Conservation (phyloP, 1,284 basidiomycete genomes). For the Cutaneotrichosporon curvatum region DNA sequence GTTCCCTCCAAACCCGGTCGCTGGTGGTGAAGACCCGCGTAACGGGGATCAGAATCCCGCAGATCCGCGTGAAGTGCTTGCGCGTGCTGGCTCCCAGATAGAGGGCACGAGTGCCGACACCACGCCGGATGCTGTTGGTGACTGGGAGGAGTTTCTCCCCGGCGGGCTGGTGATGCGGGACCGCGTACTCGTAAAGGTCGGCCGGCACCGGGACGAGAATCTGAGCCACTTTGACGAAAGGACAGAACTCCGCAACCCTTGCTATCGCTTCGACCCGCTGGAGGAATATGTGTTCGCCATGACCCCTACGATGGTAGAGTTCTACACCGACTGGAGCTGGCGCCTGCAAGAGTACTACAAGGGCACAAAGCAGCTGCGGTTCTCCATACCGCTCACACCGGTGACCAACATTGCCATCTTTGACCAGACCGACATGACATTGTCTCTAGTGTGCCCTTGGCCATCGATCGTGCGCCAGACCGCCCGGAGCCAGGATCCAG, state of each 20-base stretch:
- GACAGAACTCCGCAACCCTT: conserved; percentile 34
- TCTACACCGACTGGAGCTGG: conserved; percentile 38
- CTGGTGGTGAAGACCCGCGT: no score
- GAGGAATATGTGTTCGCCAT: conserved; percentile 42
- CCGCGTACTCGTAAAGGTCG: conserved; percentile 41
- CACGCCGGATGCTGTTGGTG: conserved; percentile 20
- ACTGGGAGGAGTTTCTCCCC: conserved; percentile 17
- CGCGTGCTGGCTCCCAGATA: conserved; percentile 30
- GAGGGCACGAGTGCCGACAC: conserved; percentile 38
- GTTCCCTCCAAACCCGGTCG: not conserved
- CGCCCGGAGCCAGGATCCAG: not conserved
- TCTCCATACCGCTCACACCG: conserved; percentile 31
- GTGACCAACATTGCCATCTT: conserved; percentile 37
- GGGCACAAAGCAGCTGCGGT: conserved; percentile 36
- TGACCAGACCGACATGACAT: conserved; percentile 37
- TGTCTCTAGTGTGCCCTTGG: conserved; percentile 22
- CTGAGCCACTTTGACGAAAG: conserved; percentile 33
- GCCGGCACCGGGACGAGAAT: conserved; percentile 32
- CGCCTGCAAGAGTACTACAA: conserved; percentile 28
- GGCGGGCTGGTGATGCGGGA: conserved; percentile 39
- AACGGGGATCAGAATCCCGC: conserved; percentile 30
- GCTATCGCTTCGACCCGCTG: conserved; percentile 29
- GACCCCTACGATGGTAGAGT: conserved; percentile 36
- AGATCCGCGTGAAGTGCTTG: conserved; percentile 34
- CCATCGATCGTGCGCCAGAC: conserved; percentile 8